Evolutionary conservation across 306 rosid genomes (phyloP).

Genomic region (Clitoria ternatea): DNA sequence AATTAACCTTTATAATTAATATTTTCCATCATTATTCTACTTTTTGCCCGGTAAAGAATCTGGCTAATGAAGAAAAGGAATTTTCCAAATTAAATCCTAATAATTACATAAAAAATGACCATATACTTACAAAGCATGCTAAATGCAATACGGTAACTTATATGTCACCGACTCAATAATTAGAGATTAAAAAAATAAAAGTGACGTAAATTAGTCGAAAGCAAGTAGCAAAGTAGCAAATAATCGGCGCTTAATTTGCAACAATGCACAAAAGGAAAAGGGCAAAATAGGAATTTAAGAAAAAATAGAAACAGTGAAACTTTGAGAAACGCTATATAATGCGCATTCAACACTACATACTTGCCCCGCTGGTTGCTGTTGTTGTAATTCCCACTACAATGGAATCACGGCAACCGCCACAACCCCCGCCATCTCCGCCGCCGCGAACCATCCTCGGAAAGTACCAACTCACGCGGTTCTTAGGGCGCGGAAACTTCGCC

Average conservation of each 20-base stretch:
- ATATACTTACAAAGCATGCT: too few relatives aligned
- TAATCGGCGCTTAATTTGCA: too few relatives aligned
- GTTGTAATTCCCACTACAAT: neutral
- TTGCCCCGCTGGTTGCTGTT: neutral
- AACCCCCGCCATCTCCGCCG: slow-evolving; percentile 1
- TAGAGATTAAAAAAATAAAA: neutral
- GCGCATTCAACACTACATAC: neutral
- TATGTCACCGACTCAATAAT: too few relatives aligned
- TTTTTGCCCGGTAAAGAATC: too few relatives aligned
- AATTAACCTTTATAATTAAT: too few relatives aligned
- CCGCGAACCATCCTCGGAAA: slow-evolving; percentile 53
- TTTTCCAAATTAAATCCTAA: too few relatives aligned
- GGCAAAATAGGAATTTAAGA: slow-evolving; percentile 1
- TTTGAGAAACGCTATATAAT: neutral
- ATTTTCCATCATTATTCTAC: too few relatives aligned
- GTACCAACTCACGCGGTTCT: slow-evolving; percentile 49
- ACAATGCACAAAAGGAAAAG: neutral
- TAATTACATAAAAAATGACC: too few relatives aligned
- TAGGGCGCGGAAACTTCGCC: slow-evolving; percentile 93
- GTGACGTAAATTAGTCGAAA: neutral
- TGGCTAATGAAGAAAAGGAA: too few relatives aligned
- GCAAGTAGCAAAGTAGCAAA: neutral
- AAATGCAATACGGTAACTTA: too few relatives aligned
- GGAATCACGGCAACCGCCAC: slow-evolving; percentile 43
- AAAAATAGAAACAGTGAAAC: neutral